A percentile compares a stretch with the other conserved stretches of the same genome.
Conservation (phyloP, 2,329 filamentous ascomycete genomes). For the Xylaria sp. region DNA sequence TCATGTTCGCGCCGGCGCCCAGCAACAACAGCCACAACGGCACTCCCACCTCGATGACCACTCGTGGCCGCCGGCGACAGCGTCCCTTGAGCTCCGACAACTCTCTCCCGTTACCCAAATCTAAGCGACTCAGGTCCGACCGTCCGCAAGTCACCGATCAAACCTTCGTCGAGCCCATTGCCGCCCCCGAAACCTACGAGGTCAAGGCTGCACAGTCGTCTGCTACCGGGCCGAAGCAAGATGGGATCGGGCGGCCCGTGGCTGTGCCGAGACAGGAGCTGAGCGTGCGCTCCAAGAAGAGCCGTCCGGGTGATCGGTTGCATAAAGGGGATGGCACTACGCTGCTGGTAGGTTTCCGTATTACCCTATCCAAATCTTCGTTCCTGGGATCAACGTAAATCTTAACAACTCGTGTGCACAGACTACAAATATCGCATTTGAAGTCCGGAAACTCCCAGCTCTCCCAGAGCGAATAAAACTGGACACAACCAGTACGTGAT, state of each 20-base stretch:
- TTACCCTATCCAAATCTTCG: background rate
- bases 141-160: conserved; percentile 63
- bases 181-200: conserved; percentile 65
- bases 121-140: conserved; percentile 68
- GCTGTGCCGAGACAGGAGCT: conserved; percentile 61
- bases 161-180: conserved; percentile 65
- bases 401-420: conserved; percentile 53
- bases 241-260: conserved; percentile 58
- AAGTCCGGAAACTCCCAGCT: conserved; percentile 83
- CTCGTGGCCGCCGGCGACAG: conserved; percentile 70
- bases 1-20: conserved; percentile 70
- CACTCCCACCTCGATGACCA: conserved; percentile 58
- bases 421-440: conserved; percentile 87
- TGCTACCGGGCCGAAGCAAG: conserved; percentile 57
- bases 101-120: conserved; percentile 67
- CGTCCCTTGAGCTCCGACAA: conserved; percentile 67
- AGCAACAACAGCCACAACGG: conserved; percentile 58
- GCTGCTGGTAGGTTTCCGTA: conserved; percentile 67
- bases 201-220: conserved; percentile 65
- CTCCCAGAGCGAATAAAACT: conserved; percentile 81
- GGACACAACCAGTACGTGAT: conserved; percentile 70
- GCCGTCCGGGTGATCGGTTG: conserved; percentile 70
- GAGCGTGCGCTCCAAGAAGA: conserved; percentile 70
- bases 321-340: conserved; percentile 75
- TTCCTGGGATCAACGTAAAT: background rate